phyloP scores from a whole-genome alignment of 495 filamentous ascomycete genomes.

The Daldinia concentrica region DNA sequence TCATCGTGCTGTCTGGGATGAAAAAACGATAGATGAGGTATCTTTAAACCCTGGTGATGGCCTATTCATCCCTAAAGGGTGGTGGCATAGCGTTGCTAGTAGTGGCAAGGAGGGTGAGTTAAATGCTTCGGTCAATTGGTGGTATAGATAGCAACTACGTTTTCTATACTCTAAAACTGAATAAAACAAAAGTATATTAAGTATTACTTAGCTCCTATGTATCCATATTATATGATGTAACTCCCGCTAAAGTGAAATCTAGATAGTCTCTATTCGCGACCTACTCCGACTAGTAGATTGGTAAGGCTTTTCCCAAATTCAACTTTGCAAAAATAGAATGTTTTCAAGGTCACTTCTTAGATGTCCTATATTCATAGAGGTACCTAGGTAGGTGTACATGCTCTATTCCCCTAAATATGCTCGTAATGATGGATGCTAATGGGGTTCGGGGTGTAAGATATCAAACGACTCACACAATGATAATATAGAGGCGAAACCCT shows the following conservation, averaged over 20 bases:
- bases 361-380: neutral
- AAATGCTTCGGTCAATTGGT: conserved; percentile 83
- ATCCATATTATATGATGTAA: neutral
- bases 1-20: conserved; percentile 75
- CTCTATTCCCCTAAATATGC: no score
- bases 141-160: conserved; percentile 65
- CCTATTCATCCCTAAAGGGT: conserved; percentile 88
- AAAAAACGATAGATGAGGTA: conserved; percentile 55
- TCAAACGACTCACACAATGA: no score
- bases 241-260: neutral
- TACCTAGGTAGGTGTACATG: no score
- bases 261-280: neutral
- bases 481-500: no score
- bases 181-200: neutral
- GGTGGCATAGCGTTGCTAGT: conserved; percentile 95
- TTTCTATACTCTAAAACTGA: neutral
- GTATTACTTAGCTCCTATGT: neutral
- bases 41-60: conserved; percentile 72
- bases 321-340: neutral
- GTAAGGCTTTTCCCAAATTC: neutral
- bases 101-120: conserved; percentile 44
- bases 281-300: neutral
- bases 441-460: no score
- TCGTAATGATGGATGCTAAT: no score
- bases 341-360: neutral